phyloP scores from a whole-genome alignment of 2,329 filamentous ascomycete species.

The Epichloe festucae region DNA sequence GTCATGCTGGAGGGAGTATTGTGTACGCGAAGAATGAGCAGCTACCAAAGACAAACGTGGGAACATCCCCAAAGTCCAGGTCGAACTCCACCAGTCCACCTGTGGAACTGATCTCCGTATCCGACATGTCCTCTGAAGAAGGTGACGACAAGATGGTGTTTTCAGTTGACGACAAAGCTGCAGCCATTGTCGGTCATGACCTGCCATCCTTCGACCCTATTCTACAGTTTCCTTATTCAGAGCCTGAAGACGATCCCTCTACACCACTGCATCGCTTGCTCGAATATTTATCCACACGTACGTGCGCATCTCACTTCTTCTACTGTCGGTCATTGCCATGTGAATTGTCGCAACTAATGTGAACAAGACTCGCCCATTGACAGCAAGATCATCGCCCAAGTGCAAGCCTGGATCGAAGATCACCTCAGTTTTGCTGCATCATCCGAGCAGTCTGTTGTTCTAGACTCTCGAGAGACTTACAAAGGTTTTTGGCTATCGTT shows the following conservation, averaged over 20 bases:
- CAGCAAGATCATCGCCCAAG: slow-evolving; percentile 27
- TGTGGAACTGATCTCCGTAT: slow-evolving; percentile 28
- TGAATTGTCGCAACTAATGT: not conserved
- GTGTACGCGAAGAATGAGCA: not conserved
- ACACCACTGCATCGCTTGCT: slow-evolving; percentile 23
- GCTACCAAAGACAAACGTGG: not conserved
- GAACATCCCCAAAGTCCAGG: slow-evolving; percentile 11
- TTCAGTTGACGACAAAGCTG: slow-evolving; percentile 19
- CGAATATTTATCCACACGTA: slow-evolving; percentile 23
- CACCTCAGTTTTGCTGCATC: slow-evolving; percentile 30
- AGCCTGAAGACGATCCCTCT: slow-evolving; percentile 16
- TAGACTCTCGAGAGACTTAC: slow-evolving; percentile 32
- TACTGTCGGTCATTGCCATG: not conserved
- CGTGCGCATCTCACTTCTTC: slow-evolving; percentile 2
- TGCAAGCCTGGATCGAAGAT: slow-evolving; percentile 37
- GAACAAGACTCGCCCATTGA: slow-evolving; percentile 28
- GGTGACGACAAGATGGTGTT: slow-evolving; percentile 17
- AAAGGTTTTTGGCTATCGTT: slow-evolving; percentile 38
- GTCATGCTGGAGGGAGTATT: not conserved
- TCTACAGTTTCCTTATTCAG: slow-evolving; percentile 32
- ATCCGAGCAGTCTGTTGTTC: slow-evolving; percentile 21
- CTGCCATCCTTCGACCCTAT: slow-evolving; percentile 27
- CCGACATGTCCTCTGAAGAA: slow-evolving; percentile 15
- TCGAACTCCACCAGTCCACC: slow-evolving; percentile 30
- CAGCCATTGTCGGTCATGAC: slow-evolving; percentile 12